Evolutionary conservation across 108 stramenopile genomes (phyloP), one percentile per base, ranked within the genome.

Genomic region (Cyclostephanos invisitatus): DNA sequence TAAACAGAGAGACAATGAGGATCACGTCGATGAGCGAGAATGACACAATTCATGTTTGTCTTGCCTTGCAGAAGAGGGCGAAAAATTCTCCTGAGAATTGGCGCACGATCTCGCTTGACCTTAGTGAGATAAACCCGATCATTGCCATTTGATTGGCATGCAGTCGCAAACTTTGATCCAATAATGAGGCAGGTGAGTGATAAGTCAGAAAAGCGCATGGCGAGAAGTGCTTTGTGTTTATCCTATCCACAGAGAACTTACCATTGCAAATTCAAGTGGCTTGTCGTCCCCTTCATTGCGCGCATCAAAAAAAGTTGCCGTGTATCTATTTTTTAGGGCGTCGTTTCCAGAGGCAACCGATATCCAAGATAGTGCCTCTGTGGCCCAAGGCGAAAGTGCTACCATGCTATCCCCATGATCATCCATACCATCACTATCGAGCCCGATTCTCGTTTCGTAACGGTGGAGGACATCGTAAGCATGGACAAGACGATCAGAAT

Each of bases 391-490:
- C 17, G 70, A 72, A 44, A 68, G 40, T 21, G 59, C 25, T 51
- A 47, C 61, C 29, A 28, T 48, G 36, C n/a, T 42, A 36, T 56
- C 75, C 1, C 28, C 28, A 21, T 42, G 25, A 47, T 70, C 72
- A n/a, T 73, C 72, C 37, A 28, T 67, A 6, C 15, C 59, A 29
- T 18, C 73, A 46, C 12, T 57, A 18, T 50, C 58, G 21, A 29
- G 50, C 6, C 58, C 47, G 49, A 72, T 49, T 59, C 62, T 72
- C 22, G 64, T 59, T 62, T 93, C 92, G 66, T 84, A 90, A 37
- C 78, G 72, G 55, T 88, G 84, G 24, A 93, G 68, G 15, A 82
- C 65, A 60, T 88, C 84, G 61, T 85, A 93, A 12, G 88, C 89
- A 29, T 55, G 50, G 32, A 84, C 54, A 7, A 83, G 40, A 22